Conservation (phyloP, 768 basidiomycete species). For the Podaxis mareebaensis region DNA sequence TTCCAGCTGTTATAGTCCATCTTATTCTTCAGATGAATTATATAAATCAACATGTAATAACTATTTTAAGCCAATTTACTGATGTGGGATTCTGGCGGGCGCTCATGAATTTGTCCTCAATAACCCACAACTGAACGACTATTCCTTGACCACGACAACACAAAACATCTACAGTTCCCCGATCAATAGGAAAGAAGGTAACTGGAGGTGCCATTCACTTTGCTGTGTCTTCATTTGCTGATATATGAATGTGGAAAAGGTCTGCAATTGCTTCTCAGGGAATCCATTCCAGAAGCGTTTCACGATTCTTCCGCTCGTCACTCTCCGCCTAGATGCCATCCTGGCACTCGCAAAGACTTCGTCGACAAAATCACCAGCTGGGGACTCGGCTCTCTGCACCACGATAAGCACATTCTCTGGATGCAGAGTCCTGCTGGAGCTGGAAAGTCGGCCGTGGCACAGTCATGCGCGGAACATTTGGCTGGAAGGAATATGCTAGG, state of each 20-base stretch:
- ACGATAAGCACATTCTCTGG: background rate
- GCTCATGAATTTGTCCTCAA: background rate
- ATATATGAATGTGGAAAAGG: background rate
- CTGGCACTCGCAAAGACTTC: background rate
- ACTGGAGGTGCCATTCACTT: background rate
- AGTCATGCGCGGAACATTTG: background rate
- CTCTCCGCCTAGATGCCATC: background rate
- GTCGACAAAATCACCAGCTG: background rate
- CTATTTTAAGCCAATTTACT: too few species aligned
- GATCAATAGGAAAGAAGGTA: too few species aligned
- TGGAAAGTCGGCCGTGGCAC: conserved; percentile 12
- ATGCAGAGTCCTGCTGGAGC: background rate
- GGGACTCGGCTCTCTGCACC: background rate
- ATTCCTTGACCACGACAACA: background rate
- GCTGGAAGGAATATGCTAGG: background rate
- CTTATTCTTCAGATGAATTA: too few species aligned
- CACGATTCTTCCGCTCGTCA: conserved; percentile 5
- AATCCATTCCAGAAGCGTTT: conserved; percentile 10
- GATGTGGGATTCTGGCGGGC: background rate
- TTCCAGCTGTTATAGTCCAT: too few species aligned
- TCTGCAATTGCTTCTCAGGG: background rate
- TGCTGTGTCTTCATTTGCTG: background rate
- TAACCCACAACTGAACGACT: background rate
- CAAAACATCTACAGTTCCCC: background rate
- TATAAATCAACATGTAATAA: too few species aligned